Percentiles rank a stretch among this genome's conserved stretches.
Conservation (phyloP, 257 asterid species). For the Rhazya stricta region DNA sequence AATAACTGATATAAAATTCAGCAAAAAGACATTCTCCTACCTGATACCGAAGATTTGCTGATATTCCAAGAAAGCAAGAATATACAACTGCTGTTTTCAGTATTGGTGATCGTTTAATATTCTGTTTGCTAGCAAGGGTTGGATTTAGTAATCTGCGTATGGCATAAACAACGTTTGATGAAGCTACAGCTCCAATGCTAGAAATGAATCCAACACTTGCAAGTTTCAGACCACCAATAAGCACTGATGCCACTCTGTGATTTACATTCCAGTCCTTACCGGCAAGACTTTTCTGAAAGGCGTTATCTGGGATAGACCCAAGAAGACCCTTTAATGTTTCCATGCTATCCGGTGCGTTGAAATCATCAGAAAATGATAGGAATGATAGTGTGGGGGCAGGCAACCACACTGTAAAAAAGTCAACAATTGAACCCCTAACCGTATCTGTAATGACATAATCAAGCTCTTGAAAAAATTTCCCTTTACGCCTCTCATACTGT, state of each 20-base stretch:
- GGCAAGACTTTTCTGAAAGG: slow-evolving; percentile 70
- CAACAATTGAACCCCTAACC: slow-evolving; percentile 75
- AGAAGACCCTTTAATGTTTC: slow-evolving; percentile 76
- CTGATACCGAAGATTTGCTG: slow-evolving; percentile 92
- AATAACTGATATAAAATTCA: background rate
- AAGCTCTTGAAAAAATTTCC: slow-evolving; percentile 71
- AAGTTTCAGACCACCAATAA: slow-evolving; percentile 83
- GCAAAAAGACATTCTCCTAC: slow-evolving; percentile 32
- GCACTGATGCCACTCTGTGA: slow-evolving; percentile 80
- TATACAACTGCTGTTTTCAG: slow-evolving; percentile 81
- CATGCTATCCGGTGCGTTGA: slow-evolving; percentile 46
- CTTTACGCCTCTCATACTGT: slow-evolving; percentile 85
- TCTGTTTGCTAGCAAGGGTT: slow-evolving; percentile 35
- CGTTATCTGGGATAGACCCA: slow-evolving; percentile 93
- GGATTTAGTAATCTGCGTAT: slow-evolving; percentile 55
- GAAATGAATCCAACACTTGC: slow-evolving; percentile 91
- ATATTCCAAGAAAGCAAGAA: slow-evolving; percentile 71
- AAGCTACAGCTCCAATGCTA: slow-evolving; percentile 91
- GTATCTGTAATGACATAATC: slow-evolving; percentile 88
- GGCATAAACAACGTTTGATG: slow-evolving; percentile 60
- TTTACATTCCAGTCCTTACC: slow-evolving; percentile 81
- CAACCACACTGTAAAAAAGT: slow-evolving; percentile 97
- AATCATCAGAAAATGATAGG: slow-evolving; percentile 45
- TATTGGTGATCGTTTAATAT: slow-evolving; percentile 71
- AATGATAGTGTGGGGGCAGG: slow-evolving; percentile 93